Evolutionary conservation across 2,329 filamentous ascomycete species (phyloP).

Genomic region (Ilyonectria destructans): DNA sequence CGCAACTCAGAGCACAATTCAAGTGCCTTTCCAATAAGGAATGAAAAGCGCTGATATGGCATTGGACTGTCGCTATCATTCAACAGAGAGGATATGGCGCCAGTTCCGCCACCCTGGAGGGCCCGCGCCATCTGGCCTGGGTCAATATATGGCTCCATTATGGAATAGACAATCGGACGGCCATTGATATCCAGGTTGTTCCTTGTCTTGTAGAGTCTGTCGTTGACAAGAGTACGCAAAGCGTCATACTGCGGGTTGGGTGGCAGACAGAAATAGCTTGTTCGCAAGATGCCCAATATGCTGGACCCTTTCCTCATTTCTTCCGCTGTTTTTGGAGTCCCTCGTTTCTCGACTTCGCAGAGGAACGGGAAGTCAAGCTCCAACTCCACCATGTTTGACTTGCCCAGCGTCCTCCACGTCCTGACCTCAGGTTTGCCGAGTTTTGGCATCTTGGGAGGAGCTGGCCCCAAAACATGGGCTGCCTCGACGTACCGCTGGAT

Average conservation of each 20-base stretch:
- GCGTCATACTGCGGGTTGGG: background rate
- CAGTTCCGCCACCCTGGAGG: no score
- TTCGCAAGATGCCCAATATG: background rate
- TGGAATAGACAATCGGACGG: background rate
- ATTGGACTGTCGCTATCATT: slow-evolving; percentile 2
- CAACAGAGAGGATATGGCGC: background rate
- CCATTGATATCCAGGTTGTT: slow-evolving; percentile 24
- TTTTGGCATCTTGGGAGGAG: background rate
- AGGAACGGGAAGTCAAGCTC: slow-evolving; percentile 5
- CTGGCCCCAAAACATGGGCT: slow-evolving; percentile 27
- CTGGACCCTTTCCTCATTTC: background rate
- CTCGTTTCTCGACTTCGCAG: background rate
- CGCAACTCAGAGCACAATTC: slow-evolving; percentile 26
- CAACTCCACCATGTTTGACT: background rate
- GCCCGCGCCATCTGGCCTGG: background rate
- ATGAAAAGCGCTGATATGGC: slow-evolving; percentile 15
- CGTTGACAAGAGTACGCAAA: background rate
- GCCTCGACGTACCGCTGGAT: slow-evolving; percentile 36
- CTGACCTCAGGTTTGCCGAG: background rate
- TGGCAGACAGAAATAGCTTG: background rate
- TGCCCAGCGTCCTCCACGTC: background rate
- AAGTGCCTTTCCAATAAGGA: slow-evolving; percentile 16
- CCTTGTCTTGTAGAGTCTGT: slow-evolving; percentile 19
- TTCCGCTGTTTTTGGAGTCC: no score
- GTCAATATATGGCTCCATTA: slow-evolving; percentile 15